These are phyloP conservation scores for Xylaria hypoxylon DNA, from an alignment of 2,329 filamentous ascomycete species.

Conservation along the genomic window DNA sequence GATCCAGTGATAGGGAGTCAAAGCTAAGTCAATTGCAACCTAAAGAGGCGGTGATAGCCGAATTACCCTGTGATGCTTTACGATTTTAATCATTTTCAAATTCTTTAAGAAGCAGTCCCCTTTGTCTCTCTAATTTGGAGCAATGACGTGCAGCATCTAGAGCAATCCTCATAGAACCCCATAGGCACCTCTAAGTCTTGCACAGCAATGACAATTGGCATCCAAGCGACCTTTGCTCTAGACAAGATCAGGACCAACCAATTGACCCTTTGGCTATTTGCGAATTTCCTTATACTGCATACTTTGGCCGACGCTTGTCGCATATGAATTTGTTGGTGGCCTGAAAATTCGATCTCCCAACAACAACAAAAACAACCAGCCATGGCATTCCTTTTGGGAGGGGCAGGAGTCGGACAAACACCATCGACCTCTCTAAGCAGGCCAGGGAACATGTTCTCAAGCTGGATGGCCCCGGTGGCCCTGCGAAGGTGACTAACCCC, in stretches of 20 bases:
- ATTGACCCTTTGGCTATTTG: slow-evolving; percentile 8
- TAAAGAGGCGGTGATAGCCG: slow-evolving; percentile 6
- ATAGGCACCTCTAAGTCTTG: slow-evolving; percentile 7
- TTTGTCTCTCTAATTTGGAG: slow-evolving; percentile 23
- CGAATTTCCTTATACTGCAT: slow-evolving; percentile 6
- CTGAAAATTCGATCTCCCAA: slow-evolving; percentile 9
- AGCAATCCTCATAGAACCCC: slow-evolving; percentile 18
- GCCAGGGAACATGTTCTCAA: slow-evolving; percentile 66
- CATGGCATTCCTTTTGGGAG: slow-evolving; percentile 69
- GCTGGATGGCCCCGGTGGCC: slow-evolving; percentile 63
- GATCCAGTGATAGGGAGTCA: slow-evolving; percentile 20
- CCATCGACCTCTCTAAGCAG: slow-evolving; percentile 66
- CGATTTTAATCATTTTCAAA: not conserved
- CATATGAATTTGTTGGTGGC: slow-evolving; percentile 9
- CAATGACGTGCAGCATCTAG: slow-evolving; percentile 28
- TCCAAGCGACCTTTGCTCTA: slow-evolving; percentile 15
- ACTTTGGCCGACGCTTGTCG: slow-evolving; percentile 24
- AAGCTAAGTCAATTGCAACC: slow-evolving; percentile 24
- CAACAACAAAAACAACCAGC: slow-evolving; percentile 9
- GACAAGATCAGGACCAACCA: slow-evolving; percentile 7
- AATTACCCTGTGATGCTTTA: slow-evolving; percentile 20
- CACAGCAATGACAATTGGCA: slow-evolving; percentile 27
- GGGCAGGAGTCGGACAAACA: slow-evolving; percentile 62
- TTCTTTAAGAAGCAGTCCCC: slow-evolving; percentile 19
- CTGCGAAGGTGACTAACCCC: slow-evolving; percentile 58